These are phyloP conservation scores for Dactylellina sp. DNA, from an alignment of 2,329 filamentous ascomycete species.

Conservation along the genomic window DNA sequence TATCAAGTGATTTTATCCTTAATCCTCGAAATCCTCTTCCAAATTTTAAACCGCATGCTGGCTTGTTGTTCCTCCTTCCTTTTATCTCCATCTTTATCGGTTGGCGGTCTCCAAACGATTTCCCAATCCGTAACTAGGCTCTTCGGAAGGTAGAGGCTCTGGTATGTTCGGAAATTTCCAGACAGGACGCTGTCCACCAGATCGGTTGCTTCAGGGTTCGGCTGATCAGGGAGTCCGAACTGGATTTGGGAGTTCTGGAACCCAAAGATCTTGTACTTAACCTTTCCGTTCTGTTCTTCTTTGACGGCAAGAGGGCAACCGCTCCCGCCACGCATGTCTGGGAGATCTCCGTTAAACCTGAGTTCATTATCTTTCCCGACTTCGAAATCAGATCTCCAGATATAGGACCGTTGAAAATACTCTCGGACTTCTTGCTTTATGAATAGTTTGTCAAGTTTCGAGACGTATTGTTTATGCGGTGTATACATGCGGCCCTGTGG, in stretches of 20 bases:
- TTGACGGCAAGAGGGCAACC: constrained; percentile 36
- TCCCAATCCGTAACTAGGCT: constrained; percentile 3
- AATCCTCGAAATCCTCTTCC: too few relatives aligned
- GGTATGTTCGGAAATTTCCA: constrained; percentile 26
- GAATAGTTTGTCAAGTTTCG: not conserved
- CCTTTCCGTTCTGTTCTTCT: not conserved
- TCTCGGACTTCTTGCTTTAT: not conserved
- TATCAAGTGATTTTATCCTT: too few relatives aligned
- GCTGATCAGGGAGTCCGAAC: not conserved
- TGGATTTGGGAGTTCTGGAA: constrained; percentile 34
- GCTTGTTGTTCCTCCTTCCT: not conserved
- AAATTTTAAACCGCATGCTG: too few relatives aligned
- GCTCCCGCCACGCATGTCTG: constrained; percentile 25
- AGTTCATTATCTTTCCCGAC: not conserved
- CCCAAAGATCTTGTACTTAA: constrained; percentile 29
- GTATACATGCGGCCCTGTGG: not conserved
- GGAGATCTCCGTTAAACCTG: not conserved
- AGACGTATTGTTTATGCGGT: not conserved
- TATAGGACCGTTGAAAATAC: constrained; percentile 34
- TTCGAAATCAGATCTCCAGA: constrained; percentile 42
- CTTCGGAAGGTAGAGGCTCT: constrained; percentile 21
- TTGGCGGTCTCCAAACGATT: constrained; percentile 20
- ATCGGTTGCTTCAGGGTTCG: not conserved
- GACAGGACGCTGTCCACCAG: not conserved
- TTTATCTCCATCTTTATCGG: not conserved